These are phyloP conservation scores for Triangularia verruculosa DNA, from an alignment of 2,329 filamentous ascomycete species.

Conservation along the genomic window DNA sequence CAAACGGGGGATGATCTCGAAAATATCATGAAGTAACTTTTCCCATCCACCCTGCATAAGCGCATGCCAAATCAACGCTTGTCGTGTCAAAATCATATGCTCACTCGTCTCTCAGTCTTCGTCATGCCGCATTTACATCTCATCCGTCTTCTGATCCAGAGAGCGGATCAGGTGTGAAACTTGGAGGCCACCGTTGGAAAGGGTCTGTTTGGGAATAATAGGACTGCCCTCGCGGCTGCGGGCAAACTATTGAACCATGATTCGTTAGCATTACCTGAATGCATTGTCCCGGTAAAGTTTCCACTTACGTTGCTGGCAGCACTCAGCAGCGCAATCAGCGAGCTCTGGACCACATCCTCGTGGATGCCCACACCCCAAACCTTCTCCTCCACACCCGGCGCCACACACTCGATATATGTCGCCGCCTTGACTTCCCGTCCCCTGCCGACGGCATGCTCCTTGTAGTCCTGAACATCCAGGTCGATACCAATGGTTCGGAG, in stretches of 20 bases:
- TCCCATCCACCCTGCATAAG: constrained; percentile 5
- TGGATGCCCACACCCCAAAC: constrained; percentile 93
- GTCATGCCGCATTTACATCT: constrained; percentile 22
- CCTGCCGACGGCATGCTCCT: constrained; percentile 86
- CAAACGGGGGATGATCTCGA: background rate
- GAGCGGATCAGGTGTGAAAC: constrained; percentile 31
- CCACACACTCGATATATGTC: constrained; percentile 87
- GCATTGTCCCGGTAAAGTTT: too few species aligned
- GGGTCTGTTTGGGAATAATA: constrained; percentile 57
- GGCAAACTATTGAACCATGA: constrained; percentile 64
- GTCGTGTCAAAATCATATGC: constrained; percentile 4
- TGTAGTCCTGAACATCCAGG: constrained; percentile 90
- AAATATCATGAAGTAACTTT: constrained; percentile 1
- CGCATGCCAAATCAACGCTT: background rate
- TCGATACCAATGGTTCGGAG: constrained; percentile 76
- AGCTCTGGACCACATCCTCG: constrained; percentile 87
- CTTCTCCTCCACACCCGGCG: constrained; percentile 62
- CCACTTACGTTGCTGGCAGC: constrained; percentile 81
- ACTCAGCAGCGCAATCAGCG: constrained; percentile 78
- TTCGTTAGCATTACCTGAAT: too few species aligned
- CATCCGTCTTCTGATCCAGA: constrained; percentile 37
- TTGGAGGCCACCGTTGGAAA: constrained; percentile 37
- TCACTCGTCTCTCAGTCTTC: background rate
- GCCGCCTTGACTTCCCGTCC: constrained; percentile 87
- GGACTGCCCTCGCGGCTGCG: constrained; percentile 68